Evolutionary conservation across 2,329 filamentous ascomycete species (phyloP), one percentile per base, ranked within the genome.

Genomic region (Cytospora piceae): DNA sequence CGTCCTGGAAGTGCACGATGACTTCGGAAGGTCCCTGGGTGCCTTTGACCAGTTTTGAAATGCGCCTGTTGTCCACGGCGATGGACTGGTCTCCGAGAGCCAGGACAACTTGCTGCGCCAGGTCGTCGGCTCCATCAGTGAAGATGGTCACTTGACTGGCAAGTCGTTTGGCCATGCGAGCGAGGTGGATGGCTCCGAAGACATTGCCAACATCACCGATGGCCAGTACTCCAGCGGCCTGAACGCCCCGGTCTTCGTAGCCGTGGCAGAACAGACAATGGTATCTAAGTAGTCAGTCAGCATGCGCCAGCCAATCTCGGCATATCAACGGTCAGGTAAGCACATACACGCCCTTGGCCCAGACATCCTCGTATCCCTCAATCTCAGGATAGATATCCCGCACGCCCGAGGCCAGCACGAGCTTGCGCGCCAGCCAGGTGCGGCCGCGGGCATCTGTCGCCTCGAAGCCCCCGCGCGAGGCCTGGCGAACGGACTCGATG

Each of bases 231-330:
- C 82, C 83, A 0, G 78, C 78, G 0, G 80, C 80, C 0, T 74
- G 70, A 4, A 73, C 70, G 2, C 82, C 83, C 8, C 81, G 77
- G 59, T 87, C 82, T 68, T 89, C 86, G 71, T 79, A 88, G 7
- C 86, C 85, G 68, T 87, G 80, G 72, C 85, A 88, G 70, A 82
- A 87, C 0, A 88, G 78, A 68, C 86, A 88, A 69, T 87, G 85
- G 68, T 84, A 87, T 51, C 80, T 82, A 31, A 17, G 49, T 37
- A 32, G 17, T 11, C 1, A 32, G 29, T 31, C 12, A 32, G 42
- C 6, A 31, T 31, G 31, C 31, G 31, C 31, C 20, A 34, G 7
- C 14, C 27, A 0, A 17, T 54, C 15, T 37, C 20, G 7, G 11
- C 3, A 1, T 20, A 14, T 31, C 31, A 0, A 5, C 32, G n/a